Percentiles rank a stretch among this genome's conserved stretches.
These are phyloP conservation scores for Amanita molliuscula DNA, from an alignment of 768 basidiomycete genomes.

Conservation along the genomic window DNA sequence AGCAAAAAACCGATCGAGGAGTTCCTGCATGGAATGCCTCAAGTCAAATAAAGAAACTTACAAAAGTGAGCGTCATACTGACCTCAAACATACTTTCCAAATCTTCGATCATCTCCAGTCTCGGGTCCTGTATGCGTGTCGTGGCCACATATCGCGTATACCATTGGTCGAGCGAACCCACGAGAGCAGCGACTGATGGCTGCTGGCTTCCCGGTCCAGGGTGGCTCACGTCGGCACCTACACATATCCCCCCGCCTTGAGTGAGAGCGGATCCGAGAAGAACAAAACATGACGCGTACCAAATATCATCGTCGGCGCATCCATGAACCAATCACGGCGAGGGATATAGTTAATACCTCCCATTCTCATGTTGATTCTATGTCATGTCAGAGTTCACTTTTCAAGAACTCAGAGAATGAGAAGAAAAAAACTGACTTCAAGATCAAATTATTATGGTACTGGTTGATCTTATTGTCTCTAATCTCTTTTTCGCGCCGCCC, in stretches of 20 bases:
- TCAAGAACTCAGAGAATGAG: too few relatives aligned
- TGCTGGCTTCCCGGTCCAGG: constrained; percentile 40
- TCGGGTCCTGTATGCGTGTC: constrained; percentile 32
- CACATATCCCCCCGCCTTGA: not conserved
- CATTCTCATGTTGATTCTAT: constrained; percentile 45
- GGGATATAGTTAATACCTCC: constrained; percentile 37
- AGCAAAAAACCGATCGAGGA: constrained; percentile 11
- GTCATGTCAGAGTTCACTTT: not conserved
- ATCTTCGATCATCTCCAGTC: constrained; percentile 35
- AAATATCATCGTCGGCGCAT: constrained; percentile 27
- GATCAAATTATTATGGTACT: constrained; percentile 48
- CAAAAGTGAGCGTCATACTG: not conserved
- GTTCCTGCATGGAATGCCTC: constrained; percentile 4
- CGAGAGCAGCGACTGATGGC: constrained; percentile 52
- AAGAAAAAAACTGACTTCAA: constrained; percentile 30
- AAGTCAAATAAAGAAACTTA: not conserved
- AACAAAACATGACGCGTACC: constrained; percentile 23
- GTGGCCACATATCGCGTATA: constrained; percentile 36
- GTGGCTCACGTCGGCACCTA: constrained; percentile 57
- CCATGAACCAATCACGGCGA: constrained; percentile 15
- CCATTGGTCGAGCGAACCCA: constrained; percentile 38
- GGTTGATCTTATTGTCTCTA: constrained; percentile 22
- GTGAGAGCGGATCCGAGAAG: not conserved
- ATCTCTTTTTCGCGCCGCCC: not conserved
- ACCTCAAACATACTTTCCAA: constrained; percentile 29